Evolutionary conservation across 371 early-diverging fungal species (phyloP), one percentile per base, ranked within the genome.

Genomic region (Blakeslea trispora): DNA sequence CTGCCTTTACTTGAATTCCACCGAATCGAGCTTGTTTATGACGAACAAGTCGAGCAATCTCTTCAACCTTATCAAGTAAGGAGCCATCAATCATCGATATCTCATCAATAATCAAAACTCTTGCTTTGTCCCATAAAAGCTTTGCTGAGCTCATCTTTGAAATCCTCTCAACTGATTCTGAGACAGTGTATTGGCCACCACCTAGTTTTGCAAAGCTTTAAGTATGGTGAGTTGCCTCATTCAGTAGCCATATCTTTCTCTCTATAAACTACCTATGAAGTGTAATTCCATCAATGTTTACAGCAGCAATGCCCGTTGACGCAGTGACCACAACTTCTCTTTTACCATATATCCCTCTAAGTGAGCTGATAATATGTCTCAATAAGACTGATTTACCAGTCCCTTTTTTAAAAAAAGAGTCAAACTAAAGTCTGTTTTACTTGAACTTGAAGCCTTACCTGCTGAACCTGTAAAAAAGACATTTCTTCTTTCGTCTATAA

Each of bases 31-130:
- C 40, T 0, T 37, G 22, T 40, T 46, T 72, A 18, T 51, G 53
- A 19, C 87, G 75, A 3, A 92, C 35, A 1, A 11, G 50, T 28
- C 88, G 72, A 0, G 93, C 94, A 58, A 95, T 75, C 11, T 63
- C 39, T 48, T 95, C 92, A 2, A 96, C 65, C 31, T 90, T 91
- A 45, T 91, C 94, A 65, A 95, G 91, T 8, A 92, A 69, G 0
- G 58, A 74, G 0, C 77, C 93, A 39, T 92, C 92, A 13, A 96
- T 73, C 95, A 95, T 94, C 2, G 94, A 94, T 13, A 96, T 89
- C 72, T 95, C 95, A 65, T 95, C 97, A 59, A 95, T 89, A 28
- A 95, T 86, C 45, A 96, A 66, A 2, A 89, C 87, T n/a, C 76
- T 71, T 5, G 81, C 75, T 7, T 54, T 58, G n/a, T 22, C 50